Base-by-base conservation (phyloP, 345 rosid species). In the Brassica juncea region DNA sequence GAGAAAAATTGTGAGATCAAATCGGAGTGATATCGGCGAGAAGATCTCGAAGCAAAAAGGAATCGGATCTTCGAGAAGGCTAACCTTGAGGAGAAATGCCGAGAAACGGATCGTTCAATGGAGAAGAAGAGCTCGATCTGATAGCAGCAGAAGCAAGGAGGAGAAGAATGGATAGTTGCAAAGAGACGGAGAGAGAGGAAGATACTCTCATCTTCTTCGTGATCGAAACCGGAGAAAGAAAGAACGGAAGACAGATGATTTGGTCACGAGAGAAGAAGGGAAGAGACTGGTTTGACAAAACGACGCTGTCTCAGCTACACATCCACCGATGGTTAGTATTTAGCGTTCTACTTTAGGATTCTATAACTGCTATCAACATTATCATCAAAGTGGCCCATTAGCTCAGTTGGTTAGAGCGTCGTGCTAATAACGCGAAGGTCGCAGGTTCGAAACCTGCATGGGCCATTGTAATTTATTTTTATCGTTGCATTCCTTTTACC, bases 401-500 rank as follows among this genome's bases (percentile, higher is more conserved):
- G 82, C 82, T 79, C 78, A 71, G 81, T 77, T 71, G 94, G 98
- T 93, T 88, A 91, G 89, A 93, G 92, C 91, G 94, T 89, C 89
- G 90, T 89, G 93, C 91, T 89, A 93, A 90, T 91, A 87, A 92
- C 96, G 93, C 94, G 90, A 89, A 89, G 94, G 95, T 90, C 88
- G 71, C 74, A 79, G 82, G 78, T 73, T 79, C 78, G 82, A 79
- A 68, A 74, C 79, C 82, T 80, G 66, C 71, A 74, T 74, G 71
- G 74, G 79, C 75, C 82, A 80, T 0, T 2, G 4, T 55, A 0
- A 4, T 60, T 23, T 39, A 0, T 4, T 32, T 7, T 2, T 23
- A 23, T 21, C 23, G 25, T 2, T 31, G 6, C 19, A 4, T 11
- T 11, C 4, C 8, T 11, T 11, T 37, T 10, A 10, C 8, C 47